Evolutionary conservation across 768 basidiomycete species (phyloP).

Genomic region (Royoungia palumana): DNA sequence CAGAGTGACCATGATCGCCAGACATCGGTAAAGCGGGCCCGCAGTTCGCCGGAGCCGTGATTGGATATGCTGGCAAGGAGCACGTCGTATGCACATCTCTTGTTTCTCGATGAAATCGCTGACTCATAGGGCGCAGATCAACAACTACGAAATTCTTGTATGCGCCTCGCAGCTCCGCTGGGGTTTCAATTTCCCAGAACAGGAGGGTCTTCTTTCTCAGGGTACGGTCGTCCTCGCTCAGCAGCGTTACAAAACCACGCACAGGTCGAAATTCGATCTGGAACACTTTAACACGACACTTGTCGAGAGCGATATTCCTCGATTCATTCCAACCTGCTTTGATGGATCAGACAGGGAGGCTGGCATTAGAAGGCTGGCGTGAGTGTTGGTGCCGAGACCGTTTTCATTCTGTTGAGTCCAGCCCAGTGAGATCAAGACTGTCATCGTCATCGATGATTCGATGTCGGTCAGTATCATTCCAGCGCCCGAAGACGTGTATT

Average conservation of each 20-base stretch:
- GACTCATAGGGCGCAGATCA: constrained; percentile 19
- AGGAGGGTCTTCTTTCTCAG: constrained; percentile 15
- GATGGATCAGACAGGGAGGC: constrained; percentile 20
- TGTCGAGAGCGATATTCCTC: constrained; percentile 26
- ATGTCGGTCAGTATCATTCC: constrained; percentile 28
- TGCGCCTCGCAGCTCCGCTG: constrained; percentile 34
- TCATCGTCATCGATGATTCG: constrained; percentile 41
- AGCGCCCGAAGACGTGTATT: neutral
- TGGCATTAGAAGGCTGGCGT: constrained; percentile 25
- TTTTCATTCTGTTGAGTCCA: constrained; percentile 1
- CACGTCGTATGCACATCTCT: constrained; percentile 21
- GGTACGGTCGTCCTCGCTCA: constrained; percentile 33
- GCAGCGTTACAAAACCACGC: constrained; percentile 6
- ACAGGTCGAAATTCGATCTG: constrained; percentile 7
- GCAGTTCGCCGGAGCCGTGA: constrained; percentile 30
- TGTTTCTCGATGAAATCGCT: neutral
- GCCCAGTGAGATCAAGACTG: constrained; percentile 38
- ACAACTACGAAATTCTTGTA: constrained; percentile 35
- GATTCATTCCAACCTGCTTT: constrained; percentile 19
- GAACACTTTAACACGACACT: constrained; percentile 27
- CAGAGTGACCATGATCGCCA: constrained; percentile 2
- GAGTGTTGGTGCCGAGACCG: constrained; percentile 5
- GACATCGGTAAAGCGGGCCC: constrained; percentile 35
- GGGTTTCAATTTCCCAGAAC: constrained; percentile 21
- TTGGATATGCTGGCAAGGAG: constrained; percentile 35